A percentile compares a stretch with the other conserved stretches of the same genome.
These are phyloP conservation scores for Leccinum longicurvipes DNA, from an alignment of 768 basidiomycete genomes.

Conservation along the genomic window DNA sequence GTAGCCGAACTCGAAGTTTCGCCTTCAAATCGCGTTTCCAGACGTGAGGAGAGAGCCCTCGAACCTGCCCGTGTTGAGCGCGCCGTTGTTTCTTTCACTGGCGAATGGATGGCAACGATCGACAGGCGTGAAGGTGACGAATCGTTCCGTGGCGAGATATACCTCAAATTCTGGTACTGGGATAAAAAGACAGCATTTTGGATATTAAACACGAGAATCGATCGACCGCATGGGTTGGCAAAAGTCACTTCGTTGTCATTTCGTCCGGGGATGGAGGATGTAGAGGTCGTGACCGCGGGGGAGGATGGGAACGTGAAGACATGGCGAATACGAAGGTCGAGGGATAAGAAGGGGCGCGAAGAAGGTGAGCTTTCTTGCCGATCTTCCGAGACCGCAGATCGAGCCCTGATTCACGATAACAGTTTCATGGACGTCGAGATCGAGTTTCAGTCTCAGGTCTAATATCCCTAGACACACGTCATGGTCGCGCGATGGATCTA, in stretches of 20 bases:
- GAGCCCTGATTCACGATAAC: background rate
- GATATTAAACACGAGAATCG: constrained; percentile 84
- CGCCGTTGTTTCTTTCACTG: constrained; percentile 60
- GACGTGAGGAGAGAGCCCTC: constrained; percentile 71
- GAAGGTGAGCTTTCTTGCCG: constrained; percentile 46
- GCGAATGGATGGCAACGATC: constrained; percentile 89
- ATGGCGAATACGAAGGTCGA: constrained; percentile 62
- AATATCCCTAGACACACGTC: constrained; percentile 60
- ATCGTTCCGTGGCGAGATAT: constrained; percentile 62
- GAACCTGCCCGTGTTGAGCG: constrained; percentile 75
- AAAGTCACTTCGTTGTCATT: constrained; percentile 68
- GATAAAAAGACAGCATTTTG: constrained; percentile 57
- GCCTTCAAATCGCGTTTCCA: constrained; percentile 87
- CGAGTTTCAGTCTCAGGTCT: constrained; percentile 66
- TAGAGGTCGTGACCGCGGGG: constrained; percentile 68
- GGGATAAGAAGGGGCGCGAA: constrained; percentile 41
- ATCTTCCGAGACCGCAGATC: background rate
- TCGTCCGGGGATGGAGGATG: constrained; percentile 43
- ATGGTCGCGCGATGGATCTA: constrained; percentile 85
- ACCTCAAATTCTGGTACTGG: constrained; percentile 93
- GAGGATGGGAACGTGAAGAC: constrained; percentile 74
- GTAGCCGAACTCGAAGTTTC: constrained; percentile 88
- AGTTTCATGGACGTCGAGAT: constrained; percentile 75
- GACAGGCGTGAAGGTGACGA: constrained; percentile 72
- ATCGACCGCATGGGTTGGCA: constrained; percentile 74